Evolutionary conservation across 352 stramenopile species (phyloP).

Genomic region (Phytophthora ohioensis): DNA sequence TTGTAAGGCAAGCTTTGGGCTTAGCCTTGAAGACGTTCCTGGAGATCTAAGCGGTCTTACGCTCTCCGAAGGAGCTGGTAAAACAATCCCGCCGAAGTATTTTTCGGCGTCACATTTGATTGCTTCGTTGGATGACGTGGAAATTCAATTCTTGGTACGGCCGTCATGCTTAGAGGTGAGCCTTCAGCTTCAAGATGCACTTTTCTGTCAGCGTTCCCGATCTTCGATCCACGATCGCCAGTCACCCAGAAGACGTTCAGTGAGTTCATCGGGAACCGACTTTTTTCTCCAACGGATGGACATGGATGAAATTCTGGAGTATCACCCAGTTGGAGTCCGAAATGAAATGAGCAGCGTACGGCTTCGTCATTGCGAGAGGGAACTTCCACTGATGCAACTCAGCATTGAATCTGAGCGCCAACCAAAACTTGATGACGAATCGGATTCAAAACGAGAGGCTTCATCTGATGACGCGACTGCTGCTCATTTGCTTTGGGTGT

Average conservation of each 20-base stretch:
- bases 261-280: conserved; percentile 40
- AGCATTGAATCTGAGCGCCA: conserved; percentile 60
- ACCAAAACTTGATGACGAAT: conserved; percentile 25
- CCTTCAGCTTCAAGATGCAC: conserved; percentile 76
- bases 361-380: conserved; percentile 71
- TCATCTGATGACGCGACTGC: conserved; percentile 20
- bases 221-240: conserved; percentile 21
- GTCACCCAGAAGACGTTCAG: conserved; percentile 26
- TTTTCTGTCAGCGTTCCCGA: conserved; percentile 54
- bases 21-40: conserved; percentile 54
- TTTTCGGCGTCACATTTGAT: conserved; percentile 41
- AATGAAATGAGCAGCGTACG: conserved; percentile 81
- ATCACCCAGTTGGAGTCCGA: conserved; percentile 62
- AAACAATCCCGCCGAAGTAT: conserved; percentile 6
- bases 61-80: conserved; percentile 16
- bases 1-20: conserved; percentile 56
- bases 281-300: conserved; percentile 83
- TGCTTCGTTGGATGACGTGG: conserved; percentile 69
- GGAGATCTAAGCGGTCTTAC: conserved; percentile 20
- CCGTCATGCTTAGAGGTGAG: conserved; percentile 71
- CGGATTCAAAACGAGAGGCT: conserved; percentile 24
- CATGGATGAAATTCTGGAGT: conserved; percentile 73
- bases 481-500: conserved; percentile 58
- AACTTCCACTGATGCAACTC: conserved; percentile 75
- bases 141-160: conserved; percentile 79